Conservation (phyloP, 108 stramenopile genomes). For the Parietichytrium sp. region DNA sequence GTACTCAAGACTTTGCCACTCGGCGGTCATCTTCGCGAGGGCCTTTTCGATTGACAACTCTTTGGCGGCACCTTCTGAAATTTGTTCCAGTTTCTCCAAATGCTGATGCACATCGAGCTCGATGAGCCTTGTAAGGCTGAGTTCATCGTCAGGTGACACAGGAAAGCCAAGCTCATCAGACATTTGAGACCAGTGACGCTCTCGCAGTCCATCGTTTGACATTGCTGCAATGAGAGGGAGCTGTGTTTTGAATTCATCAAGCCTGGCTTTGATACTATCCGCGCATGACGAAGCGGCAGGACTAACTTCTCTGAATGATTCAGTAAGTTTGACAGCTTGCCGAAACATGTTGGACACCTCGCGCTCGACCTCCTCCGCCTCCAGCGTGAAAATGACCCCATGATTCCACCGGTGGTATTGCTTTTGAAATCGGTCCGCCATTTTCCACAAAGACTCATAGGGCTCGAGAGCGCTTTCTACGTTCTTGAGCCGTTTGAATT, state of each 20-base stretch:
- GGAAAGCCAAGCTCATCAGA: slow-evolving; percentile 46
- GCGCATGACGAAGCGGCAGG: slow-evolving; percentile 45
- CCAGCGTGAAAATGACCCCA: slow-evolving; percentile 53
- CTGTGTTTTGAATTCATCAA: slow-evolving; percentile 55
- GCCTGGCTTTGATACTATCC: slow-evolving; percentile 7
- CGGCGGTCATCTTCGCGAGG: slow-evolving; percentile 65
- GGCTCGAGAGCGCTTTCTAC: slow-evolving; percentile 58
- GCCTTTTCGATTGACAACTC: slow-evolving; percentile 64
- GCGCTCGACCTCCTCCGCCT: slow-evolving; percentile 58
- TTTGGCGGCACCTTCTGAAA: slow-evolving; percentile 66
- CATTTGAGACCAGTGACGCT: slow-evolving; percentile 64
- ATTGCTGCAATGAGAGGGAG: slow-evolving; percentile 58
- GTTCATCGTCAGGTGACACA: slow-evolving; percentile 49
- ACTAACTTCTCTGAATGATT: slow-evolving; percentile 53
- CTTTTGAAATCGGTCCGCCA: slow-evolving; percentile 49
- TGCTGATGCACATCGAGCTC: slow-evolving; percentile 53
- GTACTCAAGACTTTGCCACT: slow-evolving; percentile 57
- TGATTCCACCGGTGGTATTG: slow-evolving; percentile 50
- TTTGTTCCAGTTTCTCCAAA: slow-evolving; percentile 53
- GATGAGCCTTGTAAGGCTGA: slow-evolving; percentile 45
- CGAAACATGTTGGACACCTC: slow-evolving; percentile 46
- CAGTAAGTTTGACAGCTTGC: slow-evolving; percentile 51
- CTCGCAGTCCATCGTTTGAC: slow-evolving; percentile 64
- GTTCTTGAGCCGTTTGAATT: slow-evolving; percentile 49
- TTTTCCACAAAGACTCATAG: slow-evolving; percentile 57